Evolutionary conservation across 129 eudicot species (phyloP).

Genomic region (Silybum marianum): DNA sequence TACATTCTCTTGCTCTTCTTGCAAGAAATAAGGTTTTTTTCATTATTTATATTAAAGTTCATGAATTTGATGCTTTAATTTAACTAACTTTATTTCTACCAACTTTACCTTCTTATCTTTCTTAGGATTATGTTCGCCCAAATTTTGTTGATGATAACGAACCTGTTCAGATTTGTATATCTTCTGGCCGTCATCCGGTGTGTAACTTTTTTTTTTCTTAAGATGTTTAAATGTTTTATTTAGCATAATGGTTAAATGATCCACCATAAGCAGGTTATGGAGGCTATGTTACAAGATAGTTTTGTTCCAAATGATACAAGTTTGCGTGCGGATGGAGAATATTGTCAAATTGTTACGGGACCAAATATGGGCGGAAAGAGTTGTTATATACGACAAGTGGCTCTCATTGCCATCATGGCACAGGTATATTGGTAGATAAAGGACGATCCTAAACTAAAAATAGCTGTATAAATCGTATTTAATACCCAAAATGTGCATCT

Average conservation of each 20-base stretch:
- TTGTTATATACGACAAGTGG: slow-evolving; percentile 98
- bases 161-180: slow-evolving; percentile 74
- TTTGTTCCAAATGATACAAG: slow-evolving; percentile 89
- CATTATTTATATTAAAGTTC: neutral
- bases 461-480: neutral
- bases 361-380: slow-evolving; percentile 99
- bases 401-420: slow-evolving; percentile 92
- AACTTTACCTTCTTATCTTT: neutral
- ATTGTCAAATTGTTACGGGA: slow-evolving; percentile 92
- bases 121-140: slow-evolving; percentile 79
- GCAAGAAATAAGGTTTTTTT: slow-evolving; percentile 75
- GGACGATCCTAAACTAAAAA: neutral
- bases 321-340: slow-evolving; percentile 65
- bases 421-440: slow-evolving; percentile 49
- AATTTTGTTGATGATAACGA: slow-evolving; percentile 69
- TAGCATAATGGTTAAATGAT: slow-evolving; percentile 11
- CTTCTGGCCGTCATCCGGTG: slow-evolving; percentile 95
- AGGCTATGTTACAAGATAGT: slow-evolving; percentile 60
- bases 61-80: slow-evolving; percentile 12
- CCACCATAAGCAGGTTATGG: slow-evolving; percentile 66
- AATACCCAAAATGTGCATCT: neutral
- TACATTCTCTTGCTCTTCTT: slow-evolving; percentile 79
- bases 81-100: slow-evolving; percentile 4
- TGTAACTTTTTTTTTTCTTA: slow-evolving; percentile 9
- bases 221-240: neutral